phyloP scores from a whole-genome alignment of 2,329 filamentous ascomycete species.

The Monascus ruber region DNA sequence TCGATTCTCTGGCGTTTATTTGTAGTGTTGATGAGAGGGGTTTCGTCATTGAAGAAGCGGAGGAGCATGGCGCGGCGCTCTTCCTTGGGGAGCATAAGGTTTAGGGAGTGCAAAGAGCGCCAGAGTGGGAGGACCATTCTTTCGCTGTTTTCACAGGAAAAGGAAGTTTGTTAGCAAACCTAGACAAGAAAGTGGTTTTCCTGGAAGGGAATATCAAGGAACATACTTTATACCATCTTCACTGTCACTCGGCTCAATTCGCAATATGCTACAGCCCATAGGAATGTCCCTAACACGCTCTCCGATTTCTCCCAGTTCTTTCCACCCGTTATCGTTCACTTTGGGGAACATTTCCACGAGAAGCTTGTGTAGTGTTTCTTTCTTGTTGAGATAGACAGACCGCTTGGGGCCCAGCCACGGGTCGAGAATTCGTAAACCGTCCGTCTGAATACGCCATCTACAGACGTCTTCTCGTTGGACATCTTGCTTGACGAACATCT shows the following conservation, averaged over 20 bases:
- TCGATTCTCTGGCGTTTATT: conserved; percentile 14
- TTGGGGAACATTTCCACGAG: conserved; percentile 96
- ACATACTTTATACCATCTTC: conserved; percentile 46
- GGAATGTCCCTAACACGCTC: conserved; percentile 65
- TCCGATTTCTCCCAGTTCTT: conserved; percentile 74
- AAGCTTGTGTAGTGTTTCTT: conserved; percentile 68
- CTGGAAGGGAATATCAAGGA: neutral
- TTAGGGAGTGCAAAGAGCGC: conserved; percentile 84
- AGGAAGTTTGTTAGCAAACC: conserved; percentile 1
- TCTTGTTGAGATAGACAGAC: conserved; percentile 61
- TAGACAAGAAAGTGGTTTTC: neutral
- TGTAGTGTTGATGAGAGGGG: conserved; percentile 60
- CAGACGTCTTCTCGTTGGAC: conserved; percentile 77
- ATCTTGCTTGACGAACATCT: conserved; percentile 99
- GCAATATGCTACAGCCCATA: conserved; percentile 86
- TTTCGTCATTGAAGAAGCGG: conserved; percentile 79
- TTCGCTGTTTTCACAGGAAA: conserved; percentile 39
- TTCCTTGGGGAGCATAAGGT: conserved; percentile 97
- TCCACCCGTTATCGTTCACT: conserved; percentile 62
- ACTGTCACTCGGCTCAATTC: conserved; percentile 61
- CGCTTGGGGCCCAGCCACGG: conserved; percentile 75
- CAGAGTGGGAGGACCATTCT: conserved; percentile 83
- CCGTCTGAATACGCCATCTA: conserved; percentile 89
- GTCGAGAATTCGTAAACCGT: conserved; percentile 83
- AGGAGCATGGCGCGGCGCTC: conserved; percentile 87